Evolutionary conservation across 2,329 filamentous ascomycete genomes (phyloP), one percentile per base, ranked within the genome.

Genomic region (Neonectria punicea): DNA sequence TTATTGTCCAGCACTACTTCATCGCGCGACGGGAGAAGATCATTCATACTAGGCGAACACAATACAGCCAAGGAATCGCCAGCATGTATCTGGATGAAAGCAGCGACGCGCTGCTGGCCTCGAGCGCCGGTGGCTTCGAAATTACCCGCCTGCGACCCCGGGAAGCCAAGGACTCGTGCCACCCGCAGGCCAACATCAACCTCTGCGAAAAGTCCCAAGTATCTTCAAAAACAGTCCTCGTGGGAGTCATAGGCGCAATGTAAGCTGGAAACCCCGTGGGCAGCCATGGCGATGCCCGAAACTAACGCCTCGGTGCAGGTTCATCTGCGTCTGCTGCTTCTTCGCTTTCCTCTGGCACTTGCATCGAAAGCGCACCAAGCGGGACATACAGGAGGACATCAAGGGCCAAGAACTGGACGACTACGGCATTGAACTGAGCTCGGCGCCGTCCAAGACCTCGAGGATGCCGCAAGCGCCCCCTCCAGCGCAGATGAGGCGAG

Each of bases 341-440:
- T 20, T 74, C n/a, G 34, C 30, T 0, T 51, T 72, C n/a, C 61
- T 74, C 5, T 68, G 51, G 32, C 63, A 56, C 36, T 53, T 75
- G 10, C 73, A 75, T 36, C 70, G 68, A 5, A 64, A 70, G 41
- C 70, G 68, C 30, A 56, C 64, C 53, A 61, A 61, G 18, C 30
- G 67, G 1, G 73, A 75, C 8, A 50, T 30, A 11, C 50, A 63
- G 18, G 73, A 75, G 61, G 70, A 74, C 50, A 53, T 67, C 20
- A 75, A 75, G 43, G 65, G 63, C 20, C 70, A 75, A 57, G 73
- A 75, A 60, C 57, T 75, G 50, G 73, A 75, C 41, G 73, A 75
- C 50, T 75, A 75, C 22, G 73, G 73, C 25, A 58, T 74, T 20
- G 63, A 43, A 1, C 43, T 67, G 4, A 10, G 22, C 1, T 51